Evolutionary conservation across 2,329 filamentous ascomycete species (phyloP).

Genomic region (Colletotrichum liaoningense): DNA sequence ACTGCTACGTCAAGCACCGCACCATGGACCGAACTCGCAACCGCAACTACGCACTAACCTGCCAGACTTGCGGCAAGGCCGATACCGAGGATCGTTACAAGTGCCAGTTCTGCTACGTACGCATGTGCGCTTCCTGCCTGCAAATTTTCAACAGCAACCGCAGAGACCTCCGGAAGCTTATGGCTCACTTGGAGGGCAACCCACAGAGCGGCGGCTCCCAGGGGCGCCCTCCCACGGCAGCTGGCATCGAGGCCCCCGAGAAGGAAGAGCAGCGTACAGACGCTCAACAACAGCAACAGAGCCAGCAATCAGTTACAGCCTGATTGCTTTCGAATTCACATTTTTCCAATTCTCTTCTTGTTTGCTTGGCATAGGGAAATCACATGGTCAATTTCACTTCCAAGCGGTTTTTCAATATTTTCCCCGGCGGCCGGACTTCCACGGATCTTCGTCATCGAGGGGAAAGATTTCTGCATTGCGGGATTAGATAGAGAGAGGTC

Average conservation of each 20-base stretch:
- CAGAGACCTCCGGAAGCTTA: conserved; percentile 55
- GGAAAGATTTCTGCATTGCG: conserved; percentile 12
- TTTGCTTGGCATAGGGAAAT: conserved; percentile 14
- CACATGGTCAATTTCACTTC: neutral
- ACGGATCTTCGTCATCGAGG: neutral
- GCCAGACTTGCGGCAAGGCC: conserved; percentile 62
- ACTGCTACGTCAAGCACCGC: conserved; percentile 60
- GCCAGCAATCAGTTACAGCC: neutral
- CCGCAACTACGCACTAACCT: conserved; percentile 61
- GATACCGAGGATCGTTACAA: conserved; percentile 58
- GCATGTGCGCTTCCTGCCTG: conserved; percentile 62
- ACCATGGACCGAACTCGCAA: conserved; percentile 62
- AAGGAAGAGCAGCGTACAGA: neutral
- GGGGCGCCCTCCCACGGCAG: neutral
- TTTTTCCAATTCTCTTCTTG: neutral
- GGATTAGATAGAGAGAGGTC: conserved; percentile 30
- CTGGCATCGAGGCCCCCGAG: neutral
- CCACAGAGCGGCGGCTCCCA: conserved; percentile 1
- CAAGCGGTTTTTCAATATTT: neutral
- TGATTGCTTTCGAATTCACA: neutral
- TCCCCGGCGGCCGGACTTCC: neutral
- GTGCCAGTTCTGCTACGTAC: conserved; percentile 63
- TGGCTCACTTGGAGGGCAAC: conserved; percentile 46
- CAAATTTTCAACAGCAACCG: conserved; percentile 53
- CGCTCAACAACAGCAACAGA: neutral